phyloP scores from a whole-genome alignment of 768 basidiomycete species.

The Kwoniella newhampshirensis region DNA sequence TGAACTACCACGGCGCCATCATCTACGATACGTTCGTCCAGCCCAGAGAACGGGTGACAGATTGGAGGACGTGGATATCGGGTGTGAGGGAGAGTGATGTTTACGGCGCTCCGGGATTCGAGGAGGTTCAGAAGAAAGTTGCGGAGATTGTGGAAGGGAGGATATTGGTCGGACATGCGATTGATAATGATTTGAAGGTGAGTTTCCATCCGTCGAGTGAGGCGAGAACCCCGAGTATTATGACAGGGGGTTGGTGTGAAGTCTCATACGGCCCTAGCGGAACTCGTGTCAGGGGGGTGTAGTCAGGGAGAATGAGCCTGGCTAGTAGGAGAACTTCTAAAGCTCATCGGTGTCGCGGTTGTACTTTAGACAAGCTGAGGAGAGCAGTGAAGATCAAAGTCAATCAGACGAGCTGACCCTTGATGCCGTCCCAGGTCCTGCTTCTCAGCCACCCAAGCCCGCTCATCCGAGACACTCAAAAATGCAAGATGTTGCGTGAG shows the following conservation, averaged over 20 bases:
- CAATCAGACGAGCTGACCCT: neutral
- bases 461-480: conserved; percentile 55
- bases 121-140: conserved; percentile 74
- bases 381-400: too few species aligned
- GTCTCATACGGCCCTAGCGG: too few species aligned
- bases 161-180: conserved; percentile 84
- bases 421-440: conserved; percentile 47
- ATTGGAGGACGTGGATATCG: conserved; percentile 87
- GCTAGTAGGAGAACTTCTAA: too few species aligned
- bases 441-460: conserved; percentile 55
- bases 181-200: conserved; percentile 86
- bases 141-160: conserved; percentile 72
- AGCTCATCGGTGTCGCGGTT: too few species aligned
- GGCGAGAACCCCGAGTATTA: too few species aligned
- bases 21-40: conserved; percentile 81
- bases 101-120: conserved; percentile 71
- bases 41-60: conserved; percentile 82
- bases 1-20: conserved; percentile 80
- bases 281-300: too few species aligned
- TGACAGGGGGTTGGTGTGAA: too few species aligned
- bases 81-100: conserved; percentile 78
- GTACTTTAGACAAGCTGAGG: neutral
- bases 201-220: conserved; percentile 18
- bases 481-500: conserved; percentile 56
- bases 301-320: too few species aligned